phyloP scores from a whole-genome alignment of 768 basidiomycete genomes.

The Pholiota molesta region DNA sequence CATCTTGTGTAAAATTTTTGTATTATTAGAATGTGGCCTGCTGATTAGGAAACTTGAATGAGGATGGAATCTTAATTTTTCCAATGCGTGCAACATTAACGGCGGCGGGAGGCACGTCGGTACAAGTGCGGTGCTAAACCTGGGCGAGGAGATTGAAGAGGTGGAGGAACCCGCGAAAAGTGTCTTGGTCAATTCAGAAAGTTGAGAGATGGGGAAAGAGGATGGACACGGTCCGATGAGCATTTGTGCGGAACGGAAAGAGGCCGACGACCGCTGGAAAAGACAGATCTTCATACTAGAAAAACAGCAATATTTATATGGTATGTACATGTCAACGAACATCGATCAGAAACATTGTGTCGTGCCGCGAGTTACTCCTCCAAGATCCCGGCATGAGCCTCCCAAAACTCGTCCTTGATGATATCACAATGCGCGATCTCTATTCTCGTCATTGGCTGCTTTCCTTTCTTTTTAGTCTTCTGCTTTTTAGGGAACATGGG shows the following conservation, averaged over 20 bases:
- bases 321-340: not conserved
- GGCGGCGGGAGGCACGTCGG: not conserved
- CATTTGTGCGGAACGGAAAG: not conserved
- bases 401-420: slow-evolving; percentile 84
- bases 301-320: not conserved
- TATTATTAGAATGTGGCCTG: not conserved
- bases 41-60: not conserved
- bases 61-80: not conserved
- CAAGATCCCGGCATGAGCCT: slow-evolving; percentile 56
- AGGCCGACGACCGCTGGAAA: not conserved
- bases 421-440: slow-evolving; percentile 80
- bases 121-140: not conserved
- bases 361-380: slow-evolving; percentile 19
- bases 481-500: slow-evolving; percentile 13
- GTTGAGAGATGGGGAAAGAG: not conserved
- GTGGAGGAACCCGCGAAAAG: not conserved
- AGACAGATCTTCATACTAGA: not conserved
- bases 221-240: not conserved
- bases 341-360: not conserved
- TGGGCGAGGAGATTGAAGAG: not conserved
- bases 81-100: not conserved
- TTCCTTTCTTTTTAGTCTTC: slow-evolving; percentile 27
- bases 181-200: not conserved
- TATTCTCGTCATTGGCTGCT: slow-evolving; percentile 47
- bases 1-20: not conserved